A percentile compares a stretch with the other conserved stretches of the same genome.
phyloP scores from a whole-genome alignment of 345 rosid genomes.

The Arabidopsis suecica region DNA sequence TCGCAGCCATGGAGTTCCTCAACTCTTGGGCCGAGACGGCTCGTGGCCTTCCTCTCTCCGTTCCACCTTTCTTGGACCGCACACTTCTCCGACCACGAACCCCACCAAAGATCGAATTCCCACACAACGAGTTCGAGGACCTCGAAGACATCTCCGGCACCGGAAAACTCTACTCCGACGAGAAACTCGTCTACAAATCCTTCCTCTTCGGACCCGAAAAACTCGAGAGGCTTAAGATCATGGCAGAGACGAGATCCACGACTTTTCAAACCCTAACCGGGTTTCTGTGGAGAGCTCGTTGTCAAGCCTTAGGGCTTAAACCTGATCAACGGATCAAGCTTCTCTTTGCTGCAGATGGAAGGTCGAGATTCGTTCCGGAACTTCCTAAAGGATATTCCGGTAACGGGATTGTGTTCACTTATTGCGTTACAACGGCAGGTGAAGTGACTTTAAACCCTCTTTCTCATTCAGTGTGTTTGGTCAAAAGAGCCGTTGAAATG shows the following conservation, averaged over 20 bases:
- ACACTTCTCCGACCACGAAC: constrained; percentile 60
- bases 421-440: constrained; percentile 65
- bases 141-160: constrained; percentile 69
- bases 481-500: constrained; percentile 67
- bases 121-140: constrained; percentile 76
- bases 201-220: constrained; percentile 71
- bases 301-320: constrained; percentile 61
- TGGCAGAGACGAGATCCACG: constrained; percentile 58
- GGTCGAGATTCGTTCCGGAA: constrained; percentile 66
- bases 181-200: constrained; percentile 64
- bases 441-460: constrained; percentile 62
- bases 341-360: constrained; percentile 86
- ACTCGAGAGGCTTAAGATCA: constrained; percentile 66
- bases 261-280: constrained; percentile 80
- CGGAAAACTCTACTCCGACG: constrained; percentile 64
- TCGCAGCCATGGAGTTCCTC: constrained; percentile 84
- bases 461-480: constrained; percentile 57
- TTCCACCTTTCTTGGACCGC: constrained; percentile 69
- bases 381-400: constrained; percentile 77
- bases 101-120: constrained; percentile 61
- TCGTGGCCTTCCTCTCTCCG: constrained; percentile 67
- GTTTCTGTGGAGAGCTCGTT: constrained; percentile 80
- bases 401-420: constrained; percentile 75
- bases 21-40: constrained; percentile 87
- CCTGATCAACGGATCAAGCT: constrained; percentile 79